Base-by-base conservation (phyloP, 768 basidiomycete genomes). In the Boletus reticuloceps region DNA sequence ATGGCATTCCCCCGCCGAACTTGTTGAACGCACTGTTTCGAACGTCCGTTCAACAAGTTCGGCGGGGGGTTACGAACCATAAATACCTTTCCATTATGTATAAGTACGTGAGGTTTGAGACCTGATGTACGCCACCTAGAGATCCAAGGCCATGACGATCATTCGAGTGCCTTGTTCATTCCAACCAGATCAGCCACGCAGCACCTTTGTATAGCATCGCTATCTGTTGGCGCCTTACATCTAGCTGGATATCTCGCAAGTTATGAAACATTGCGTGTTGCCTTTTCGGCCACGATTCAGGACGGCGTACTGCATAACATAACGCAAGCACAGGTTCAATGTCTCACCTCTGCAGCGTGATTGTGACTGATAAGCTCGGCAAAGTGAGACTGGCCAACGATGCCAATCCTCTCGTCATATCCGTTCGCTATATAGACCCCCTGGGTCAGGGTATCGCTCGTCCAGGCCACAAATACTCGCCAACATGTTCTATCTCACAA, bases 61-160 rank as follows among this genome's bases (percentile, higher is more conserved):
- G n/a, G n/a, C n/a, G n/a, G n/a, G n/a, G n/a, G n/a, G n/a, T n/a
- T 94, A 9, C 87, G 89, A 71, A 87, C 84, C 4, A 88, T 89
- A 59, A 53, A 69, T 40, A 49, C 47, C 52, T 47, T 36, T 36
- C 17, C 9, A 32, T 48, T 27, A 27, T 29, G 19, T 16, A 36
- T 29, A 29, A 29, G 29, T 36, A 36, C 38, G 32, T 12, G 20
- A 29, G 50, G 52, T 58, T 34, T 56, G 51, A 61, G 63, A 43
- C 55, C 64, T 59, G 65, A 63, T 63, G 59, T 66, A 69, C 63
- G 64, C 66, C 58, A 43, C 62, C 41, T 64, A 82, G 69, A 79
- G 75, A 65, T 66, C 74, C 17, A 66, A 67, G 34, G 63, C 76
- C 10, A 78, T 87, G 76, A 77, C 81, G 7, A 84, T 25, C 25